Percentiles rank a stretch among this genome's conserved stretches.
Conservation (phyloP, 192 early-diverging fungal genomes). For the Coemansia sp. region DNA sequence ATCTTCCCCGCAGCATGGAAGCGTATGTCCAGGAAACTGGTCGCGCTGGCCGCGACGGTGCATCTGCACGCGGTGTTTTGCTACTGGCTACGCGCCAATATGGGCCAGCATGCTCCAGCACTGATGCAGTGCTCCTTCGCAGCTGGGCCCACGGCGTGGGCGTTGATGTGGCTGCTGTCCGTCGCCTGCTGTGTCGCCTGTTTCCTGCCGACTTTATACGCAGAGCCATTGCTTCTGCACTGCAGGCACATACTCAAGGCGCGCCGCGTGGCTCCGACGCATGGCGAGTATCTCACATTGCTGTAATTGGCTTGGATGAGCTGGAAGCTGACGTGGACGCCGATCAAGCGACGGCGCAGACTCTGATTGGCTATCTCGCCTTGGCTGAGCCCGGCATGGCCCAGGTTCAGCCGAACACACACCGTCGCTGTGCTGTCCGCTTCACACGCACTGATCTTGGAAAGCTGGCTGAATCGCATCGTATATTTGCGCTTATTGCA, state of each 20-base stretch:
- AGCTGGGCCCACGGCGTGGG: slow-evolving; percentile 36
- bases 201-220: slow-evolving; percentile 28
- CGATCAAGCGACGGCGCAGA: slow-evolving; percentile 35
- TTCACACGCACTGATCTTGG: slow-evolving; percentile 34
- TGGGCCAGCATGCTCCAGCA: background rate
- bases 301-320: slow-evolving; percentile 16
- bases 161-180: slow-evolving; percentile 22
- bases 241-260: background rate
- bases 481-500: slow-evolving; percentile 28
- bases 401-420: slow-evolving; percentile 25
- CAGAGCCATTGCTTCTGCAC: slow-evolving; percentile 9
- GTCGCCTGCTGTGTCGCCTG: slow-evolving; percentile 23
- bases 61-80: slow-evolving; percentile 48
- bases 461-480: slow-evolving; percentile 25
- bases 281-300: slow-evolving; percentile 18
- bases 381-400: slow-evolving; percentile 30
- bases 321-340: slow-evolving; percentile 32
- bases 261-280: background rate
- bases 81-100: slow-evolving; percentile 48
- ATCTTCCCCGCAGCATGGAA: slow-evolving; percentile 69
- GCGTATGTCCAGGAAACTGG: slow-evolving; percentile 78
- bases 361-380: slow-evolving; percentile 41
- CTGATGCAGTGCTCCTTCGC: slow-evolving; percentile 24
- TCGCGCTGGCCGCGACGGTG: slow-evolving; percentile 65
- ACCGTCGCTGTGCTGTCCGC: slow-evolving; percentile 34